Evolutionary conservation across 192 early-diverging fungal species (phyloP).

Genomic region (Coemansia sp.): DNA sequence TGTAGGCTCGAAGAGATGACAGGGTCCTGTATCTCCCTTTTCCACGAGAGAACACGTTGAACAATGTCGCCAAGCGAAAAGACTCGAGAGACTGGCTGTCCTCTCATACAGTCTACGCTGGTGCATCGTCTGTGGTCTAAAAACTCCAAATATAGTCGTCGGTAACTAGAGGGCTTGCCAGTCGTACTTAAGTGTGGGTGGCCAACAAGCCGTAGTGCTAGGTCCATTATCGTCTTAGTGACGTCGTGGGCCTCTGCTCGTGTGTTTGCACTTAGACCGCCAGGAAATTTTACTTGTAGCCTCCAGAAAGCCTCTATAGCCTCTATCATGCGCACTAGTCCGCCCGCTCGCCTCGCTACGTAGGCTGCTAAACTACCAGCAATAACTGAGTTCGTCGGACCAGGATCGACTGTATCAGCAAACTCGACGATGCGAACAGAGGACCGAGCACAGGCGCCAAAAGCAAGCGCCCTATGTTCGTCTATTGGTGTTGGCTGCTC

Average conservation of each 20-base stretch:
- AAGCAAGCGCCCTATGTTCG: constrained; percentile 19
- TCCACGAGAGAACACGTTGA: constrained; percentile 17
- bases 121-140: constrained; percentile 15
- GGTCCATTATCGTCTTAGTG: constrained; percentile 7
- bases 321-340: constrained; percentile 42
- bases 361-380: background rate
- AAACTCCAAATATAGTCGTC: constrained; percentile 14
- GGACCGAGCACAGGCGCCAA: constrained; percentile 43
- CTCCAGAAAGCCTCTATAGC: constrained; percentile 37
- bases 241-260: background rate
- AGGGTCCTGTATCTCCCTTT: background rate
- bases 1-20: background rate
- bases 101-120: background rate
- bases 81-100: constrained; percentile 3
- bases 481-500: background rate
- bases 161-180: background rate
- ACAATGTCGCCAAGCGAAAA: constrained; percentile 26
- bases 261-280: background rate
- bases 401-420: background rate
- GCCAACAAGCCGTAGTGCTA: constrained; percentile 17
- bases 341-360: constrained; percentile 9
- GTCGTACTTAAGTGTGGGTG: background rate
- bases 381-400: background rate
- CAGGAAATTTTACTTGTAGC: constrained; percentile 32
- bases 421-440: constrained; percentile 34